Conservation (phyloP, 768 basidiomycete genomes). For the Lentinula aciculospora region DNA sequence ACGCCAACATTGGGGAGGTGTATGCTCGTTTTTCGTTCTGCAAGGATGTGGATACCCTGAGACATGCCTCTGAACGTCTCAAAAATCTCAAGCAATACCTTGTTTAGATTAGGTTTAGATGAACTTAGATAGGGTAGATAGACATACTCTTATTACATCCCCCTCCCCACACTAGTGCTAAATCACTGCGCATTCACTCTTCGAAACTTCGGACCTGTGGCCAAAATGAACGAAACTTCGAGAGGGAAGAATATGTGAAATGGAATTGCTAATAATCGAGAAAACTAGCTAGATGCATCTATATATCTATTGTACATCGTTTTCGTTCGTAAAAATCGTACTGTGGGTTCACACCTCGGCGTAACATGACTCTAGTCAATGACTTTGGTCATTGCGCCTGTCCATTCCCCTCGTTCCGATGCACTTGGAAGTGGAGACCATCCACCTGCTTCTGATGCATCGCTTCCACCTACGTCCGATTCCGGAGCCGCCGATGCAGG, state of each 20-base stretch:
- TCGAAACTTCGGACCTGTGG: no score
- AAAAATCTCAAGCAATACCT: slow-evolving; percentile 66
- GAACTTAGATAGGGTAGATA: no score
- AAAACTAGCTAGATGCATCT: background rate
- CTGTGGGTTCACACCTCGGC: background rate
- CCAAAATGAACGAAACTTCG: no score
- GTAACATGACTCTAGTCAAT: background rate
- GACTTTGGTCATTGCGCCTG: background rate
- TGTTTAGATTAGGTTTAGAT: slow-evolving; percentile 17
- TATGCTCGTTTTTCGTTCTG: slow-evolving; percentile 92
- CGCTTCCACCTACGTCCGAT: slow-evolving; percentile 1
- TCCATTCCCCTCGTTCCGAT: background rate
- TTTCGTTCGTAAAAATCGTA: background rate
- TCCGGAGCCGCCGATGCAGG: background rate
- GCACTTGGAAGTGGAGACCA: background rate
- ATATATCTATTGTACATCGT: background rate
- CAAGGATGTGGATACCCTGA: slow-evolving; percentile 87
- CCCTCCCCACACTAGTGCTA: no score
- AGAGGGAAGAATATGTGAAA: no score
- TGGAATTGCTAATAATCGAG: background rate
- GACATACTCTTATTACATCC: no score
- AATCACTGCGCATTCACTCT: no score
- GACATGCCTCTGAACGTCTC: slow-evolving; percentile 72
- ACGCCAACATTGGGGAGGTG: slow-evolving; percentile 78
- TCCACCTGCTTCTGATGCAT: background rate